Evolutionary conservation across 768 basidiomycete genomes (phyloP), one percentile per base, ranked within the genome.

Genomic region (Amanita inopinata): DNA sequence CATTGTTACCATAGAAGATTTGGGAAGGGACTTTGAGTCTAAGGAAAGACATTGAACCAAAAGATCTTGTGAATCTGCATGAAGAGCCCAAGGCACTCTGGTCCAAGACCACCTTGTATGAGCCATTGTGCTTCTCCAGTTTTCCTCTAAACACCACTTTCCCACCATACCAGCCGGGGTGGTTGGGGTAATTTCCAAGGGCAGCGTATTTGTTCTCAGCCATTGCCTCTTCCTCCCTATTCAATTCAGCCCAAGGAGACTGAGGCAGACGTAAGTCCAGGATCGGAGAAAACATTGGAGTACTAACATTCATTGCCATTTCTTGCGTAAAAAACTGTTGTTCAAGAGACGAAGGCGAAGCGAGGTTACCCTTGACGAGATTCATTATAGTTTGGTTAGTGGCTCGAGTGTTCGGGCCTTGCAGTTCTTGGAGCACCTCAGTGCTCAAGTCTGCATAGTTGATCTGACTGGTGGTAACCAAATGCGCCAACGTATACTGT

Each of bases 181-280:
- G 49, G 14, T 61, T 53, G 10, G 55, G 48, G 14, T 63, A 60
- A 38, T 66, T 61, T 0, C 73, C 78, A 4, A 80, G 53, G 11
- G 66, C 69, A 3, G 62, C 62, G 11, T 53, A 56, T 0, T 55
- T 51, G 40, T 67, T 48, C 4, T 57, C 40, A 0, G 18, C 17
- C 4, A 78, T 57, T 4, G 60, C 59, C 1, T 54, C 49, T 25
- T 73, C 69, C 51, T 85, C 82, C 3, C 50, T 56, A 49, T 83
- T 79, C 3, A 83, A 58, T 52, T 83, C 77, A 32, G 53, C 52
- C 79, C 80, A 85, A 0, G 80, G 78, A 9, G 66, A 64, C 80
- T 84, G 34, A 11, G 10, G 33, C 28, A 14, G 37, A 33, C 7
- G 19, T 30, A 17, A 31, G 33, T 33, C 10, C 11, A 38, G 8